Evolutionary conservation across 495 filamentous ascomycete genomes (phyloP), one percentile per base, ranked within the genome.

Genomic region (Apiosordaria backusii): DNA sequence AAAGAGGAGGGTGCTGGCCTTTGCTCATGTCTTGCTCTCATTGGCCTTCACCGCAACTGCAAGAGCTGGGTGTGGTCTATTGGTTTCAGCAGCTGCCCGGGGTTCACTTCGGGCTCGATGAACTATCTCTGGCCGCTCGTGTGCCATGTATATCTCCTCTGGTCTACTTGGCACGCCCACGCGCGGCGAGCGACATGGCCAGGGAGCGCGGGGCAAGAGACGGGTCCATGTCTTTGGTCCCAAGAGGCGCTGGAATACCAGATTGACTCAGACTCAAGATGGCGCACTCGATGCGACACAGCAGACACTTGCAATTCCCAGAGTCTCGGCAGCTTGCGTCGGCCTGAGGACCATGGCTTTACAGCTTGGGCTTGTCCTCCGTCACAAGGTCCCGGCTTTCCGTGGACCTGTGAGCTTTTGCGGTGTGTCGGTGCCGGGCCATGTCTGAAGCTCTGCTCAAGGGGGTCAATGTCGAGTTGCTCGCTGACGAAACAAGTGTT

Each of bases 231-330:
- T 67, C 69, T 70, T 64, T 66, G 63, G 69, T 69, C 52, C 69
- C 70, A 61, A 64, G 67, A 67, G 68, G 68, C 68, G 60, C 50
- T 60, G 73, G 71, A 69, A 68, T 68, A 76, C 74, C 66, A 76
- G 74, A 76, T 75, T 71, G 71, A 69, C 67, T 71, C 69, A 70
- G 63, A 69, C 66, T 69, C 67, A 64, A 73, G 73, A 75, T 76
- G 67, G 67, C 71, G 74, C 68, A 74, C 68, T 52, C 57, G 27
- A 61, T 27, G 70, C 60, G 60, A 59, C 72, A 76, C 72, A 65
- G 66, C 74, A 72, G 68, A 18, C 21, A 50, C 65, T 57, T 62
- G 64, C 66, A 70, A 72, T 70, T 60, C 62, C 63, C 62, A 57
- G 40, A 60, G 74, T 76, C 72, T 74, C 72, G 72, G 72, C 57